Evolutionary conservation across 768 basidiomycete genomes (phyloP), one percentile per base, ranked within the genome.

Genomic region (Tylopilus balloui): DNA sequence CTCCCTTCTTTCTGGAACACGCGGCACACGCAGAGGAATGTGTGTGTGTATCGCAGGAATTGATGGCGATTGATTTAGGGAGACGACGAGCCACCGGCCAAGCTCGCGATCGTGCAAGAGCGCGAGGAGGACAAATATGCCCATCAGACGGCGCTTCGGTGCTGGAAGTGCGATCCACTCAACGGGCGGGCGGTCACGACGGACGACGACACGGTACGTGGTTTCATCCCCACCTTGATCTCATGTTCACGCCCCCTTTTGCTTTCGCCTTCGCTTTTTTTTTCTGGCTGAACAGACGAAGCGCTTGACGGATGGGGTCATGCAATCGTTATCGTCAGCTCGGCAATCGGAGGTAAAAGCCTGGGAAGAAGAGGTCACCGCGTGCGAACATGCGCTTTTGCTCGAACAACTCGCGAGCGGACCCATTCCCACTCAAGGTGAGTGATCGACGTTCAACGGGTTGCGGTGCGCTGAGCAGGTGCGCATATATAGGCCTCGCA

Each of bases 301-400:
- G 54, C 60, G 71, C 0, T 69, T 93, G 10, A 71, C 80, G 4
- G 77, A 84, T 19, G 81, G 78, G 0, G 73, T 95, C 48, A 84
- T 96, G 81, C 71, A 76, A 2, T 84, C 92, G 2, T 73, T 91
- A 58, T 92, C 92, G 0, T 94, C 92, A 2, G 87, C 91, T 0
- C 88, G 92, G 41, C 88, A 95, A 63, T 91, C 88, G 0, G 93
- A 97, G 61, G 87, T 99, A 41, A 87, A 96, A 69, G 88, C 96
- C 6, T 99, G 96, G 96, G 92, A 98, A 65, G 94, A 97, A 66
- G 95, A 97, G 56, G 85, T 96, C 35, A 60, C 73, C 0, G 69
- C 91, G 7, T 99, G 96, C 74, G 85, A 91, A 61, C 96, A 99
- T 55, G 77, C 83, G 8, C 65, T 79, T 11, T 73, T 74, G 11